Evolutionary conservation across 495 filamentous ascomycete species (phyloP).

Genomic region (Neurospora sp.): DNA sequence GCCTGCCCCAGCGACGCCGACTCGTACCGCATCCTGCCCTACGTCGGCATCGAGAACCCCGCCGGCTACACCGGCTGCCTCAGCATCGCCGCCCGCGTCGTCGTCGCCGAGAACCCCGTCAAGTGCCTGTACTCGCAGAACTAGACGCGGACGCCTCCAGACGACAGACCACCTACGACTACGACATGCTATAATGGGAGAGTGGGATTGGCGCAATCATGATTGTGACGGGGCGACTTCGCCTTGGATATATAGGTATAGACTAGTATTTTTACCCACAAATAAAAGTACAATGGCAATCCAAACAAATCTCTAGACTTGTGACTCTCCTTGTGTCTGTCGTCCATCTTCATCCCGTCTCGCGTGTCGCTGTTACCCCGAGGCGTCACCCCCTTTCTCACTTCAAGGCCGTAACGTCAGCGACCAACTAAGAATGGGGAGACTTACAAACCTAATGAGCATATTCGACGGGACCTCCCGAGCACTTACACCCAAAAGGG

Average conservation of each 20-base stretch:
- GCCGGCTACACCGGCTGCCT: conserved; percentile 36
- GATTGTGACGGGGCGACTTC: background rate
- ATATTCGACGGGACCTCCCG: too few species aligned
- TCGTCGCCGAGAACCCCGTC: conserved; percentile 6
- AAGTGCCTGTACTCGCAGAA: conserved; percentile 21
- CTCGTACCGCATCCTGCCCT: conserved; percentile 40
- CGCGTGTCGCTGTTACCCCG: background rate
- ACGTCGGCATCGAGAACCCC: conserved; percentile 32
- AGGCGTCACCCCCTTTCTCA: background rate
- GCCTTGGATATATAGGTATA: background rate
- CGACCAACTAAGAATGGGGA: background rate
- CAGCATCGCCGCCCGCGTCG: conserved; percentile 29
- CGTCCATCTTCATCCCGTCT: background rate
- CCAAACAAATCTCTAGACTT: background rate
- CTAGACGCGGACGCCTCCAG: background rate
- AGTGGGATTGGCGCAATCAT: background rate
- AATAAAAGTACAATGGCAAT: background rate
- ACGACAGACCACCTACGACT: background rate
- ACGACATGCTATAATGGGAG: background rate
- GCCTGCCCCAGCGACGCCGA: background rate
- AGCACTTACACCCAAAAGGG: too few species aligned
- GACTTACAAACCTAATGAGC: too few species aligned
- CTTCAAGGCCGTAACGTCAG: background rate
- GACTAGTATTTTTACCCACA: background rate
- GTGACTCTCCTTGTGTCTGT: background rate